Evolutionary conservation across 164 flowering plant genomes (phyloP).

Genomic region (Vitis cinerea): DNA sequence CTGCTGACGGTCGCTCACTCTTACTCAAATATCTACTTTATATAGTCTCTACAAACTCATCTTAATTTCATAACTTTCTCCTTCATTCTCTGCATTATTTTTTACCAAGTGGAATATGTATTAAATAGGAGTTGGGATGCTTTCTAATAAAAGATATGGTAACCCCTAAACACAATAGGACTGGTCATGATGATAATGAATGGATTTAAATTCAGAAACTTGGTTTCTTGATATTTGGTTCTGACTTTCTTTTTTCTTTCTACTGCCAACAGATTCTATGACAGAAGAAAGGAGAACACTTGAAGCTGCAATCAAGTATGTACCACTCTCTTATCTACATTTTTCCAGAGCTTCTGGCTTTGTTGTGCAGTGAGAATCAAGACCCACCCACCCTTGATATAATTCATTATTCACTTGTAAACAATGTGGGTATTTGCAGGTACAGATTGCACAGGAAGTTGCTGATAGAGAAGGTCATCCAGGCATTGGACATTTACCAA

Average conservation of each 20-base stretch:
- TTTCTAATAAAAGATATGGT: too few relatives aligned
- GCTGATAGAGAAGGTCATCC: constrained; percentile 65
- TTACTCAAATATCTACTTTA: too few relatives aligned
- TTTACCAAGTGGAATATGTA: too few relatives aligned
- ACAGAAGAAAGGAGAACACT: constrained; percentile 64
- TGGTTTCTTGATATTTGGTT: neutral
- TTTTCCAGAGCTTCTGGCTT: neutral
- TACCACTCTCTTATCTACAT: neutral
- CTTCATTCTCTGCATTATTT: too few relatives aligned
- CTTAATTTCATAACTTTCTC: too few relatives aligned
- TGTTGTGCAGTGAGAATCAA: neutral
- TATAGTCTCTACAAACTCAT: too few relatives aligned
- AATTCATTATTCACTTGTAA: neutral
- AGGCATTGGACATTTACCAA: constrained; percentile 75
- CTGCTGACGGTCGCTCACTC: too few relatives aligned
- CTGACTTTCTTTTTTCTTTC: neutral
- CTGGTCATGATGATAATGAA: neutral
- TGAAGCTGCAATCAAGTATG: constrained; percentile 83
- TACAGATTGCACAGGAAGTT: constrained; percentile 75
- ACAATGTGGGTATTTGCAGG: constrained; percentile 38
- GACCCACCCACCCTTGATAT: neutral
- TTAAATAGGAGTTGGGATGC: too few relatives aligned
- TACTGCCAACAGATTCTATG: constrained; percentile 54
- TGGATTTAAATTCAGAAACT: neutral
- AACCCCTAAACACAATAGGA: too few relatives aligned